Evolutionary conservation across 2,329 filamentous ascomycete genomes (phyloP), one percentile per base, ranked within the genome.

Genomic region (Coniochaeta ligniaria): DNA sequence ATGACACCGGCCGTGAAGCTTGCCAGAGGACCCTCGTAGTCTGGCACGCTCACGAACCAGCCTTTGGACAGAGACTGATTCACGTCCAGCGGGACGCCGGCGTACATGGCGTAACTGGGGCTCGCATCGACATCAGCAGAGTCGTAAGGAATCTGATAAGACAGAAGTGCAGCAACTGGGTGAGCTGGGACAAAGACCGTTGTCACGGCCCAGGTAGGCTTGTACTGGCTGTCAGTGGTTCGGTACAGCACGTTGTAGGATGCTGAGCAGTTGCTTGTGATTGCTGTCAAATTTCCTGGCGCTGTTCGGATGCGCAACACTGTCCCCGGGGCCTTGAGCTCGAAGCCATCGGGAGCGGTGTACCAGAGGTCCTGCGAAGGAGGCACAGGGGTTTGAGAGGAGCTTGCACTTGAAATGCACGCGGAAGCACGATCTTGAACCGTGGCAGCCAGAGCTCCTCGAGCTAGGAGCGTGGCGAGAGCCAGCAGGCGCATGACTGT

Each of bases 11-110:
- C 74, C 0, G 72, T 66, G 63, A 78, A 82, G 2, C 77, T 73
- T 0, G 78, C 77, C 22, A 73, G 65, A 3, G 76, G 76, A 0
- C 77, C 77, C 57, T 80, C 76, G 50, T 76, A 78, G 63, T 82
- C 80, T 0, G 80, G 78, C 1, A 75, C 68, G 7, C 71, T 76
- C 33, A 82, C 72, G n/a, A 72, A 71, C 75, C 75, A 79, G 7
- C 76, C 76, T 65, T 69, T 62, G 5, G 68, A 68, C 4, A 80
- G 72, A 5, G 77, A 70, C 28, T 67, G 60, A 17, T 66, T 50
- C 11, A 73, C 65, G 57, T 74, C 71, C 55, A 70, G 67, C 16
- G 14, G 68, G 62, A 63, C 63, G 12, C 60, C 58, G 60, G 59
- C 55, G 66, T 67, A 65, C 20, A 74, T 64, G 2, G 68, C 64